Base-by-base conservation (phyloP, 2,329 filamentous ascomycete species). In the Pseudogymnoascus sp. region DNA sequence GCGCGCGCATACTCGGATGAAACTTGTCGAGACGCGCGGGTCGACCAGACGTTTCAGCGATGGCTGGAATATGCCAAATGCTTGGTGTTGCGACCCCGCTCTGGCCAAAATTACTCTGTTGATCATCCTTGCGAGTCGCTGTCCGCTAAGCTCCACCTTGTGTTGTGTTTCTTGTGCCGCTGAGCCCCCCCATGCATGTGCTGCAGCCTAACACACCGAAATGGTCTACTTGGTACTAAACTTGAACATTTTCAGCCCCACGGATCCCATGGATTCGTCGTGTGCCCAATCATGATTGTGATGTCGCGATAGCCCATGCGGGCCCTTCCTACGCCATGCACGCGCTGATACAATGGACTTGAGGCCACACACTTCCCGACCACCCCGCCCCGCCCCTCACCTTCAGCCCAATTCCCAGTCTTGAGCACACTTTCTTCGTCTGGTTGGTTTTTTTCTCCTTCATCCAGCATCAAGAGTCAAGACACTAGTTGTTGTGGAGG, bases 301-400 rank as follows among this genome's bases (percentile, higher is more conserved):
- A 56, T 56, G 49, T 56, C 49, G 28, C 49, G 49, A 56, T 56
- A 56, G n/a, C 49, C 28, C 49, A 56, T 56, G 49, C 49, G 11
- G 9, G 49, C 11, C 16, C 49, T 56, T 56, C 49, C 28, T 56
- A 8, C 28, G 28, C 49, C 28, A 56, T 56, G 49, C 49, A 21
- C 49, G 28, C 49, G n/a, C 49, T 56, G 49, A 56, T 56, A 56
- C 49, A 56, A 34, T 56, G 28, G 28, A 56, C 28, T 34, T 36
- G 9, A 18, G 49, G 28, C 49, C 49, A 36, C 49, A 56, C 49
- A 12, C n/a, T 34, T 34, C 49, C 42, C 49, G 49, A 34, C 49
- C 49, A 56, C 49, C 49, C 49, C 49, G 28, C 49, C 49, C 49
- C 49, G 49, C 49, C 49, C 49, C 49, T 56, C 49, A 56, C 49